Conservation (phyloP, 2,329 filamentous ascomycete genomes). For the Scleromitrula shiraiana region DNA sequence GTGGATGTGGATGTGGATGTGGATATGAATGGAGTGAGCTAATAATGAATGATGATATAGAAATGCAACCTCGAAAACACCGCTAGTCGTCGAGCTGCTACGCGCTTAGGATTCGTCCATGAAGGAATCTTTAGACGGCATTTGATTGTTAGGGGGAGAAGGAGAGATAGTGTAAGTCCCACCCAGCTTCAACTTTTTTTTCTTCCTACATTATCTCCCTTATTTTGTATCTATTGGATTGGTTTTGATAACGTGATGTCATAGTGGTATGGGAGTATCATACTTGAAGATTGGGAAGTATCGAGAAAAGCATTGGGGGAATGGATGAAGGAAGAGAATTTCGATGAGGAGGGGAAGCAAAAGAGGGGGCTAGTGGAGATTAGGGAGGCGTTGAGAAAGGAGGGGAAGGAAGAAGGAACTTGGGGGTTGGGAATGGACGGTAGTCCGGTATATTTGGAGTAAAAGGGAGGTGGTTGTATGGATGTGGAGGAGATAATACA, state of each 20-base stretch:
- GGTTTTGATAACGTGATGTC: too few species aligned
- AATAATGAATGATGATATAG: too few species aligned
- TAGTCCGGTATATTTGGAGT: neutral
- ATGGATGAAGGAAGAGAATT: constrained; percentile 41
- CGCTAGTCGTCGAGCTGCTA: constrained; percentile 45
- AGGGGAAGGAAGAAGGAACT: neutral
- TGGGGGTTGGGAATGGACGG: neutral
- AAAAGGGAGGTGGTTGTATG: too few species aligned
- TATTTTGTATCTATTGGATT: too few species aligned
- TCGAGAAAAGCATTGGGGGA: constrained; percentile 39
- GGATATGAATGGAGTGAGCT: too few species aligned
- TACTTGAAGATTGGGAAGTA: constrained; percentile 48
- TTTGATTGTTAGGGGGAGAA: constrained; percentile 48
- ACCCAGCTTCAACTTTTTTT: too few species aligned
- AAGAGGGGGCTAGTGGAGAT: constrained; percentile 34
- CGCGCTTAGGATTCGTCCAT: constrained; percentile 47
- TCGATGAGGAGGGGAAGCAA: constrained; percentile 43
- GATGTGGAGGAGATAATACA: too few species aligned
- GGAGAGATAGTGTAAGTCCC: constrained; percentile 52
- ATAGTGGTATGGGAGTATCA: constrained; percentile 52
- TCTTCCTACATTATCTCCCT: too few species aligned
- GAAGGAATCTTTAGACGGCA: constrained; percentile 57
- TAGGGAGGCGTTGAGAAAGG: constrained; percentile 6
- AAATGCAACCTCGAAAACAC: constrained; percentile 52
- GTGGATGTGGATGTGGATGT: too few species aligned